Conservation (phyloP, 1,139 yeast genomes). For the Schwanniomyces etchellsii region DNA sequence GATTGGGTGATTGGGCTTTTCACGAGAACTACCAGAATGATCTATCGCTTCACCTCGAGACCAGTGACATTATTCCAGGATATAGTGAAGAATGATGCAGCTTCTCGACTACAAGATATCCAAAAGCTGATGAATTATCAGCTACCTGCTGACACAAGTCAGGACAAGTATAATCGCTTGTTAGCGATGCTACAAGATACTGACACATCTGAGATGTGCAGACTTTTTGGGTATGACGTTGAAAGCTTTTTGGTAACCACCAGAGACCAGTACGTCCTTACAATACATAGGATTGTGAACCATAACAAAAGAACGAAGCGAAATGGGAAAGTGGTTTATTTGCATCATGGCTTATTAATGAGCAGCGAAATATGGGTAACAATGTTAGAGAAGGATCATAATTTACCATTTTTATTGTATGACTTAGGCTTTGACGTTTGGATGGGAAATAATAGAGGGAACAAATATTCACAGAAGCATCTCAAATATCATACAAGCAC, state of each 20-base stretch:
- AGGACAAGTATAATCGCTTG: constrained; percentile 23
- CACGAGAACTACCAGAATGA: constrained; percentile 21
- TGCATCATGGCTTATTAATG: constrained; percentile 92
- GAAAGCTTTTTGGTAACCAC: constrained; percentile 37
- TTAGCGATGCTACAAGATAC: constrained; percentile 27
- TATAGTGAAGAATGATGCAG: constrained; percentile 1
- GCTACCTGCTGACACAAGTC: constrained; percentile 9
- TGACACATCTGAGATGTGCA: constrained; percentile 30
- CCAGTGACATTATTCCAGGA: constrained; percentile 22
- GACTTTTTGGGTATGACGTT: constrained; percentile 32
- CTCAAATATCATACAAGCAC: constrained; percentile 31
- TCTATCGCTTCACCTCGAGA: constrained; percentile 24
- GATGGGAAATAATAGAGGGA: constrained; percentile 88
- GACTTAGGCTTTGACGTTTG: constrained; percentile 88
- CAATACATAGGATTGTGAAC: constrained; percentile 22
- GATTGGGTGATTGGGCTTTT: constrained; percentile 21
- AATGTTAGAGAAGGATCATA: constrained; percentile 53
- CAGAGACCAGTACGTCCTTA: constrained; percentile 34
- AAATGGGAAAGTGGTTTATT: constrained; percentile 55
- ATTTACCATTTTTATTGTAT: constrained; percentile 71
- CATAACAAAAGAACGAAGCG: constrained; percentile 6
- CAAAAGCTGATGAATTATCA: constrained; percentile 5
- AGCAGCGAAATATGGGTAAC: constrained; percentile 87
- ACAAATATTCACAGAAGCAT: constrained; percentile 66
- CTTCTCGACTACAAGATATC: not conserved